Evolutionary conservation across 2,329 filamentous ascomycete genomes (phyloP), one percentile per base, ranked within the genome.

Genomic region (Clarireedia paspali): DNA sequence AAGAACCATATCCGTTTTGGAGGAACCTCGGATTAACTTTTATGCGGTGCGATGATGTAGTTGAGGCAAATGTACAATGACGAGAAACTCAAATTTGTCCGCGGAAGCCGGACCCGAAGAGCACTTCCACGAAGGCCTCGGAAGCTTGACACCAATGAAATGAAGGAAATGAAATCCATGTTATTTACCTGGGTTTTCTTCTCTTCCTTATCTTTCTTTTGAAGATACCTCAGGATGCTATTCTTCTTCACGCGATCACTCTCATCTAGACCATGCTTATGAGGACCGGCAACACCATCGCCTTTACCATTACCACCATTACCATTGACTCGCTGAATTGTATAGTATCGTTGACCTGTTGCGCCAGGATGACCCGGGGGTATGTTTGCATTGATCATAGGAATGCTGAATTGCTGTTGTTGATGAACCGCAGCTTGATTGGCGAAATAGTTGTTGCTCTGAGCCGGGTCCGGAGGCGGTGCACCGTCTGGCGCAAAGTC

Each of bases 201-300:
- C 51, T 77, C 77, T 42, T 85, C 83, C 68, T 83, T 87, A 51
- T 84, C 82, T 63, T 79, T 78, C 67, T 84, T 83, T 47, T 84
- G 72, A 54, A 87, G 65, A 69, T 78, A 80, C 62, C 88, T 75
- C 67, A 87, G 78, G 5, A 91, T 84, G 60, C 83, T 90, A 60
- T 88, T 91, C 74, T 89, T 91, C 74, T 91, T 91, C 38, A 91
- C 85, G 59, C 84, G 80, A 67, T 91, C 88, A 64, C 87, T 91
- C 63, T 85, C 85, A 54, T 82, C 82, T 6, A 92, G 71, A 0
- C 79, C 80, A 69, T 91, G 88, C 63, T 85, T 85, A 68, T 92
- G 88, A n/a, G 84, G 83, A 7, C 86, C 85, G 20, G 82, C 77
- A 46, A 86, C 78, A 6, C 83, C 84, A 62, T 88, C 85, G 6